These are phyloP conservation scores for Coemansia sp. DNA, from an alignment of 192 early-diverging fungal species.

Conservation along the genomic window DNA sequence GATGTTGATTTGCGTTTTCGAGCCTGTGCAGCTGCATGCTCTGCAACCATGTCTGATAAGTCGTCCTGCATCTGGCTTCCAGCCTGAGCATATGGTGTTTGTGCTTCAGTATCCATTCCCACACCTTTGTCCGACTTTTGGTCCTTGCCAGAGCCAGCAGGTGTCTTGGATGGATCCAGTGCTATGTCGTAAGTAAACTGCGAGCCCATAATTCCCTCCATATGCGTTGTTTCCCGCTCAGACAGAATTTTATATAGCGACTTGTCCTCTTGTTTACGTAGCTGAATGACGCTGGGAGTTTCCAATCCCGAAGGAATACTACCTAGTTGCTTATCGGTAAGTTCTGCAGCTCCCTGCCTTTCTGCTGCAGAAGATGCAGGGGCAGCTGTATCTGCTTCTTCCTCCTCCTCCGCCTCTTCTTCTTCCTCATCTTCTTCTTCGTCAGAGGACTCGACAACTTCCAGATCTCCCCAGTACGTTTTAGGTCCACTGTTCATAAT, in stretches of 20 bases:
- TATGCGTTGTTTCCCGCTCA: constrained; percentile 64
- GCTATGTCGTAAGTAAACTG: constrained; percentile 85
- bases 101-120: constrained; percentile 75
- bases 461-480: constrained; percentile 89
- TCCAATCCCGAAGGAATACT: constrained; percentile 62
- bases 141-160: constrained; percentile 22
- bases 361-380: constrained; percentile 58
- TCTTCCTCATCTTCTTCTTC: constrained; percentile 75
- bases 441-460: constrained; percentile 61
- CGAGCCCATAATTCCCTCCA: constrained; percentile 91
- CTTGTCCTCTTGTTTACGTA: constrained; percentile 73
- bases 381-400: constrained; percentile 17
- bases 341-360: constrained; percentile 3
- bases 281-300: constrained; percentile 87
- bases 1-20: constrained; percentile 70
- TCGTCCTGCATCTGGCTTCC: constrained; percentile 60
- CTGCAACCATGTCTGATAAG: constrained; percentile 84
- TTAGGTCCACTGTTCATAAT: constrained; percentile 9
- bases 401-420: constrained; percentile 57
- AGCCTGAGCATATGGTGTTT: constrained; percentile 67
- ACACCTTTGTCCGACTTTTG: constrained; percentile 63
- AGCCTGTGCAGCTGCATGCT: constrained; percentile 69
- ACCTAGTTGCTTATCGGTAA: constrained; percentile 61
- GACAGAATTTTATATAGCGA: constrained; percentile 84
- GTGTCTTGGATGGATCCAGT: constrained; percentile 51